phyloP scores from a whole-genome alignment of 169 alveolate genomes.

The Plasmodium cynomolgi region DNA sequence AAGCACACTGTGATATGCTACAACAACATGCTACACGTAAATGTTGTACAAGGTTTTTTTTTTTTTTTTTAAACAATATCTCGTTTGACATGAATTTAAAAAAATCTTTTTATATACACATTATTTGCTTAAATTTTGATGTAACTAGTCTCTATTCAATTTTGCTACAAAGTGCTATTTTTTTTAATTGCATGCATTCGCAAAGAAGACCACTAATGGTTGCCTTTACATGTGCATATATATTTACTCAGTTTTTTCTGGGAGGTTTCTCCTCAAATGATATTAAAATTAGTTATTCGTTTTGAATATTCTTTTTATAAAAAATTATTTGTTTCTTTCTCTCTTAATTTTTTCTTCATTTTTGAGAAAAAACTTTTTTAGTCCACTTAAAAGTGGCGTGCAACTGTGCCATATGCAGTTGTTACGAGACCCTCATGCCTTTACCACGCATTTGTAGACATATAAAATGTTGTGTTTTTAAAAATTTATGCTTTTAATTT shows the following conservation, averaged over 20 bases:
- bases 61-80: background rate
- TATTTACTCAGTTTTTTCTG: background rate
- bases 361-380: background rate
- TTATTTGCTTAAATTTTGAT: background rate
- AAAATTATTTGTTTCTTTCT: background rate
- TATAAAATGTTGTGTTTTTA: background rate
- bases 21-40: background rate
- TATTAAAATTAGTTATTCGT: background rate
- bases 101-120: background rate
- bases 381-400: conserved; percentile 7
- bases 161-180: background rate
- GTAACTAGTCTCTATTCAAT: background rate
- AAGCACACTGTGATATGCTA: background rate
- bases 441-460: background rate
- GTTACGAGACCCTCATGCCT: background rate
- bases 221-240: background rate
- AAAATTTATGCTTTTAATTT: background rate
- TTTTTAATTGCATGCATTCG: background rate
- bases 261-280: background rate
- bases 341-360: background rate
- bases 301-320: background rate
- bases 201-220: background rate
- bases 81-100: background rate
- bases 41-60: background rate
- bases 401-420: background rate